These are phyloP conservation scores for Melastoma malabathricum DNA, from an alignment of 345 rosid genomes.

Conservation along the genomic window DNA sequence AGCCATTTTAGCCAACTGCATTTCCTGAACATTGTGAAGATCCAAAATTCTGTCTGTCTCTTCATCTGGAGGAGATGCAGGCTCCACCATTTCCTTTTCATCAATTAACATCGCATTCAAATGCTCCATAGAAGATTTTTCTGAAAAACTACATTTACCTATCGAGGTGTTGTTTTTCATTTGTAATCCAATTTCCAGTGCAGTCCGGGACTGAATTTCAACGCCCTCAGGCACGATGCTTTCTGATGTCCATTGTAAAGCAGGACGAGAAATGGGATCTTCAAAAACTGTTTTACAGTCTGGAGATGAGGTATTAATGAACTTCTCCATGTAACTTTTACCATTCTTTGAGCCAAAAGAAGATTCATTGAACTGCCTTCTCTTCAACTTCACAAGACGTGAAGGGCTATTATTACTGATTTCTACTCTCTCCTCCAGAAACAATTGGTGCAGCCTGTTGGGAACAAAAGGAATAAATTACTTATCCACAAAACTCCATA, in stretches of 20 bases:
- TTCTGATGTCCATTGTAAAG: constrained; percentile 32
- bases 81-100: constrained; percentile 30
- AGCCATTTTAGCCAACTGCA: constrained; percentile 25
- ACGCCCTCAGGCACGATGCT: constrained; percentile 27
- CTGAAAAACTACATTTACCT: constrained; percentile 14
- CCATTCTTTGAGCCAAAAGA: constrained; percentile 52
- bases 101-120: constrained; percentile 21
- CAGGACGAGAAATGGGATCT: constrained; percentile 31
- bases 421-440: constrained; percentile 77
- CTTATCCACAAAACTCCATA: no score
- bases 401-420: constrained; percentile 59
- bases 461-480: neutral
- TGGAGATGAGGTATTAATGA: constrained; percentile 49
- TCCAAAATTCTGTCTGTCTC: constrained; percentile 25
- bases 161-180: constrained; percentile 25
- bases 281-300: constrained; percentile 36
- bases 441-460: constrained; percentile 54
- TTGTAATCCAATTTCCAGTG: constrained; percentile 26
- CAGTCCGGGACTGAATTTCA: constrained; percentile 37
- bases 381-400: constrained; percentile 79
- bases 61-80: constrained; percentile 23
- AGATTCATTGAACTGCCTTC: constrained; percentile 68
- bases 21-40: constrained; percentile 23
- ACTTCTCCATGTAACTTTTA: constrained; percentile 87
- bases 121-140: constrained; percentile 14